phyloP scores from a whole-genome alignment of 257 asterid species.

The Asclepias syriaca region DNA sequence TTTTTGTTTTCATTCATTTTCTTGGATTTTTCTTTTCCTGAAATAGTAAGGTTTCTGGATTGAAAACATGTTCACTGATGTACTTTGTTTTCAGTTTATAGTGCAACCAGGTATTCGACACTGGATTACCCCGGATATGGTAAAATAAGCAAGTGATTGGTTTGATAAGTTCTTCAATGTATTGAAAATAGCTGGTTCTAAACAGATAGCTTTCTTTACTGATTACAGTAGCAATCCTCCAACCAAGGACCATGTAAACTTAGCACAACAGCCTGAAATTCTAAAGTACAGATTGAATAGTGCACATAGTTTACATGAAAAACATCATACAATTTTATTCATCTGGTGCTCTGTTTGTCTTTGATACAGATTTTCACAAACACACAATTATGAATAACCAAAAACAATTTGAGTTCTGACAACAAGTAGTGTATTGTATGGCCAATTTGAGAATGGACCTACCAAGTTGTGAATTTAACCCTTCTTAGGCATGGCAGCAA shows the following conservation, averaged over 20 bases:
- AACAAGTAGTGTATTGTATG: background rate
- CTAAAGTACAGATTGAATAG: background rate
- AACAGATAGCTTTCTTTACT: background rate
- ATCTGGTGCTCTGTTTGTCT: background rate
- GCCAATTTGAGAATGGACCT: background rate
- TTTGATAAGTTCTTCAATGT: constrained; percentile 36
- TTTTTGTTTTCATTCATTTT: constrained; percentile 9
- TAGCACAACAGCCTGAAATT: background rate
- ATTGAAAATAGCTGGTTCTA: background rate
- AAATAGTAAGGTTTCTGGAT: constrained; percentile 4
- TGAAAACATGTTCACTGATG: background rate
- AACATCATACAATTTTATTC: background rate
- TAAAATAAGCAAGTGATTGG: constrained; percentile 70
- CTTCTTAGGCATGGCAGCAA: constrained; percentile 96
- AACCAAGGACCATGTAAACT: background rate
- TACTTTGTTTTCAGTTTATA: constrained; percentile 46
- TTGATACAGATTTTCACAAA: background rate
- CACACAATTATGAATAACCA: background rate
- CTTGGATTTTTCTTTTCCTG: background rate
- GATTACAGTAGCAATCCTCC: background rate
- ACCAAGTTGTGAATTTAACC: constrained; percentile 35
- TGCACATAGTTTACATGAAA: background rate
- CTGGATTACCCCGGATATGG: constrained; percentile 75
- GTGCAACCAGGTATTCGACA: constrained; percentile 66
- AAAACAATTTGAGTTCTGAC: background rate